phyloP scores from a whole-genome alignment of 169 alveolate genomes.

The Plasmodium fragile region DNA sequence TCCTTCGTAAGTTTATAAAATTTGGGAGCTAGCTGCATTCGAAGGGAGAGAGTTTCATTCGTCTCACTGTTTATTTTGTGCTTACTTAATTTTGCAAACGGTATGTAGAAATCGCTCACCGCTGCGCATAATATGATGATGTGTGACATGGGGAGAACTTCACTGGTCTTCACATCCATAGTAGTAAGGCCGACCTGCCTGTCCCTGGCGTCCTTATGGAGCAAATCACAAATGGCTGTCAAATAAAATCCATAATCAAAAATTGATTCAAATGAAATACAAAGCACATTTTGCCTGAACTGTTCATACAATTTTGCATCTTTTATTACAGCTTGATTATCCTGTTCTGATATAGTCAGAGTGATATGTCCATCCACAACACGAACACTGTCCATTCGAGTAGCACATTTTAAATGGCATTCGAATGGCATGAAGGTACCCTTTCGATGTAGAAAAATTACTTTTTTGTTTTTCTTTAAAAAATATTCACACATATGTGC shows the following conservation, averaged over 20 bases:
- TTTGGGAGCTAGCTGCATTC: constrained; percentile 36
- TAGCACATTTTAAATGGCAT: constrained; percentile 3
- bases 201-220: neutral
- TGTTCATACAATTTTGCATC: constrained; percentile 10
- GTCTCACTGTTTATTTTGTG: constrained; percentile 46
- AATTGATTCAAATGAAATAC: constrained; percentile 80
- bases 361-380: neutral
- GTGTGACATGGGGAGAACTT: neutral
- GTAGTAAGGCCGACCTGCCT: neutral
- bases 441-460: constrained; percentile 43
- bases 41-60: neutral
- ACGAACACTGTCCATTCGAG: constrained; percentile 5
- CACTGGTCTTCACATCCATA: neutral
- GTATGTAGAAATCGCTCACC: constrained; percentile 91
- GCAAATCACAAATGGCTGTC: constrained; percentile 59
- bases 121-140: constrained; percentile 88
- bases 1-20: constrained; percentile 18
- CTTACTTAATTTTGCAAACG: constrained; percentile 54
- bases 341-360: constrained; percentile 5
- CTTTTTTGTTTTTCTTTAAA: constrained; percentile 38
- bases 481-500: constrained; percentile 87
- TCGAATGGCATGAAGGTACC: constrained; percentile 60
- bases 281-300: constrained; percentile 28
- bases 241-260: constrained; percentile 77
- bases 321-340: neutral